A percentile compares a stretch with the other conserved stretches of the same genome.
Conservation (phyloP, 345 rosid species). For the Turritis glabra region DNA sequence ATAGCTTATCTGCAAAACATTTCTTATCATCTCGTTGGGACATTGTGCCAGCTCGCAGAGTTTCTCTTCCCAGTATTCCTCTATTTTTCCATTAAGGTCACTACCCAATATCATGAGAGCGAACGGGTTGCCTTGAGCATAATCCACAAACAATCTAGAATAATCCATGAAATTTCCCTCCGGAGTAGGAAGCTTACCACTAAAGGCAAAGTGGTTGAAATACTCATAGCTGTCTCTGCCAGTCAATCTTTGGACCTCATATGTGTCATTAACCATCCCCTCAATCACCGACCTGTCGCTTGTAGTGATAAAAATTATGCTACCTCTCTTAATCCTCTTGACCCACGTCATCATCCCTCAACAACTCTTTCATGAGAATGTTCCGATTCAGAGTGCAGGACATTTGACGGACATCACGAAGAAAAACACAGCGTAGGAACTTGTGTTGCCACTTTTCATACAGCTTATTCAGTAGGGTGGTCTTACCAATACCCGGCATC, state of each 20-base stretch:
- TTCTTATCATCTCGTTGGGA: conserved; percentile 17
- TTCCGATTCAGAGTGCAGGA: background rate
- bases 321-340: conserved; percentile 21
- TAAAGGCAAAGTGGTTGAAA: conserved; percentile 21
- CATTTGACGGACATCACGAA: background rate
- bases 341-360: background rate
- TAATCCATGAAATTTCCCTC: background rate
- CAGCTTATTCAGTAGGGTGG: background rate
- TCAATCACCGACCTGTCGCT: conserved; percentile 26
- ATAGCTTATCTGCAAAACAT: conserved; percentile 35
- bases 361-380: background rate
- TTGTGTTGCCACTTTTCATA: background rate
- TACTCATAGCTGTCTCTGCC: conserved; percentile 18
- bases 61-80: conserved; percentile 25
- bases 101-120: conserved; percentile 42
- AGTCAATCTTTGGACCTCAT: conserved; percentile 18
- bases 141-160: conserved; percentile 13
- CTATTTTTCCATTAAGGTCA: background rate
- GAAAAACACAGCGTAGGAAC: background rate
- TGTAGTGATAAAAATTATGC: conserved; percentile 8
- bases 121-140: conserved; percentile 42
- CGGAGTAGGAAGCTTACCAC: background rate
- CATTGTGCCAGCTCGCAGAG: background rate
- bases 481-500: conserved; percentile 30
- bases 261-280: background rate